Evolutionary conservation across 2,329 filamentous ascomycete genomes (phyloP), one percentile per base, ranked within the genome.

Genomic region (Fusarium floridanum): DNA sequence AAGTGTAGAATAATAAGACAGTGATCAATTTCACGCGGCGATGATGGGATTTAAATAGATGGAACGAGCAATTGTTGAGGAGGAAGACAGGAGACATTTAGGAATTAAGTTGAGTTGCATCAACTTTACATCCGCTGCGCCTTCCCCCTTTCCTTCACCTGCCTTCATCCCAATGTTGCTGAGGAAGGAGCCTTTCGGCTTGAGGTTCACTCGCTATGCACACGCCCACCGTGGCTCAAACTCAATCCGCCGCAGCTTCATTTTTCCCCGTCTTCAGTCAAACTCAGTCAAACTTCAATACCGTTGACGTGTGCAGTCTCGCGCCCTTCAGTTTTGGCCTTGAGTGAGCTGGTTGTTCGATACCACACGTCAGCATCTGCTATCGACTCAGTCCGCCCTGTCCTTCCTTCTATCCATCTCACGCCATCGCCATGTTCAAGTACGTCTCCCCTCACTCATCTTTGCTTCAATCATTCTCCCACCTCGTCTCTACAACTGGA

Each of bases 391-490:
- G 27, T n/a, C 45, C 32, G 17, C 32, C 16, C n/a, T 43, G 9
- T 27, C 55, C 27, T 72, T 60, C 62, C 48, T 62, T 20, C n/a
- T 45, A 36, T 63, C 37, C 57, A 29, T 32, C 48, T 17, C 34
- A 41, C 56, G 20, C 24, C 14, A 24, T 17, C 64, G 65, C 50
- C 67, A 78, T 78, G 76, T 64, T 78, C 66, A 75, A 67, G 76
- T 78, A 64, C 8, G 74, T 41, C 11, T 17, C 22, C 29, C 12
- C 41, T 37, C 10, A 10, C 22, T 53, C n/a, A 22, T 22, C 20
- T 17, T 22, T 27, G 17, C n/a, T 29, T 17, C n/a, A 6, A 20
- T 8, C 32, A 20, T 41, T 14, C 34, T 66, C 41, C 22, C 27
- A 32, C 48, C n/a, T n/a, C 48, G 17, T 29, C 17, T n/a, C 29